Evolutionary conservation across 163 green algal genomes (phyloP).

Genomic region (Scenedesmus sp.): DNA sequence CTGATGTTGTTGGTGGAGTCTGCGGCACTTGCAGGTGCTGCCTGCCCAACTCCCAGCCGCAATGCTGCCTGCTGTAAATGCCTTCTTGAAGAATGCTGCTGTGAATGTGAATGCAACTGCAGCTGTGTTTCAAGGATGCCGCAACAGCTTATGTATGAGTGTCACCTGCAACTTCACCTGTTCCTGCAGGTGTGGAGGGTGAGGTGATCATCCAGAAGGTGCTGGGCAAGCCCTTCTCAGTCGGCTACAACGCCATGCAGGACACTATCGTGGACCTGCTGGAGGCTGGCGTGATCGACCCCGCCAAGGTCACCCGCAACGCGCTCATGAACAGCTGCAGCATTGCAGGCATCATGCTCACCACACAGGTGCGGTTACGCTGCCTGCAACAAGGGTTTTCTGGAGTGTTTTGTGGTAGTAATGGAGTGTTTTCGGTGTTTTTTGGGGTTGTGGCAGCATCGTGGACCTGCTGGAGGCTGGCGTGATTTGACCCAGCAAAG

Average conservation of each 20-base stretch:
- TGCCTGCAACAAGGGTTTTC: not conserved
- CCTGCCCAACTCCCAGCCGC: too few species aligned
- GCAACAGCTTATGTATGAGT: not conserved
- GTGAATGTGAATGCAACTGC: too few species aligned
- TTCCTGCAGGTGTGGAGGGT: constrained; percentile 85
- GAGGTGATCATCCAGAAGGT: constrained; percentile 98
- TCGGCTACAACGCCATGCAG: constrained; percentile 99
- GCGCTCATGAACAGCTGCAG: constrained; percentile 93
- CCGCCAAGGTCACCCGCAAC: constrained; percentile 98
- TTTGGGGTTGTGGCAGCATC: too few species aligned
- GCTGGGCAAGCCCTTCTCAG: constrained; percentile 88
- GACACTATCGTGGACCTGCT: constrained; percentile 92
- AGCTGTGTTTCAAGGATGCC: not conserved
- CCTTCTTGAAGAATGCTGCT: too few species aligned
- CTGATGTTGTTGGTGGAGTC: too few species aligned
- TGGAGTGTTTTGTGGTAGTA: not conserved
- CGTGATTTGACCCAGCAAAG: constrained; percentile 97
- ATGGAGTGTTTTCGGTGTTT: not conserved
- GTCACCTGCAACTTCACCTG: not conserved
- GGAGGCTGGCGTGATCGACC: constrained; percentile 95
- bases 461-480: constrained; percentile 85
- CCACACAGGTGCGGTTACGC: constrained; percentile 83
- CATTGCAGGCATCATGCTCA: constrained; percentile 99
- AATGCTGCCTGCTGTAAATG: too few species aligned
- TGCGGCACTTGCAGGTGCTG: too few species aligned